A percentile compares a stretch with the other conserved stretches of the same genome.
These are phyloP conservation scores for Avena atlantica DNA, from an alignment of 176 grass and related monocot genomes.

Conservation along the genomic window DNA sequence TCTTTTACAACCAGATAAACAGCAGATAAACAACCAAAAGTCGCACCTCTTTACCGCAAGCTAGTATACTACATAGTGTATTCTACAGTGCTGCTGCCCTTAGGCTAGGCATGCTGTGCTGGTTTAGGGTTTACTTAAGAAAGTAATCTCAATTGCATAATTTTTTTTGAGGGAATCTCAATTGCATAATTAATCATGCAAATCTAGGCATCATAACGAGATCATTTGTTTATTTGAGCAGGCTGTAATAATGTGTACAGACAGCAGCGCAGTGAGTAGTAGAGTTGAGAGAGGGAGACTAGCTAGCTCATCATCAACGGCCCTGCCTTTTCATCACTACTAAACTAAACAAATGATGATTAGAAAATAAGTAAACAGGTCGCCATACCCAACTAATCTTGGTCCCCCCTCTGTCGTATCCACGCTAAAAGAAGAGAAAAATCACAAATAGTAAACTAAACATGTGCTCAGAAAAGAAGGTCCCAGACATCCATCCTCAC, in stretches of 20 bases:
- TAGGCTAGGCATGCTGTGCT: background rate
- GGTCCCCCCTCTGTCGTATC: conserved; percentile 46
- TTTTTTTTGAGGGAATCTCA: too few relatives aligned
- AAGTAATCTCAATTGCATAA: too few relatives aligned
- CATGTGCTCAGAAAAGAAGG: background rate
- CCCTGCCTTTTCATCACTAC: background rate
- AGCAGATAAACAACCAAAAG: background rate
- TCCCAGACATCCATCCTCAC: conserved; percentile 12
- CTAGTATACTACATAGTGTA: background rate
- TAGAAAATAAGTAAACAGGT: conserved; percentile 38
- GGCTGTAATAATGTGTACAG: conserved; percentile 17
- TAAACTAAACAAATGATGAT: conserved; percentile 26
- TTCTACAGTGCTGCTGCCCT: background rate
- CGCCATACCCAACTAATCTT: conserved; percentile 49
- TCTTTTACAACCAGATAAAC: too few relatives aligned
- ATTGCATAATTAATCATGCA: background rate
- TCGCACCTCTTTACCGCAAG: background rate
- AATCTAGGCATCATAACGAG: background rate
- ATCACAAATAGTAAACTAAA: background rate
- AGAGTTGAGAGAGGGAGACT: background rate
- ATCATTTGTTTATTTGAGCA: background rate
- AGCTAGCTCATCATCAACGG: conserved; percentile 6
- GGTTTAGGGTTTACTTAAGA: too few relatives aligned
- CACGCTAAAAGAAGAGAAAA: conserved; percentile 45
- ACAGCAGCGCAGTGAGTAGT: conserved; percentile 1